A percentile compares a stretch with the other conserved stretches of the same genome.
Conservation (phyloP, 352 stramenopile genomes). For the Phytopythium chamaehyphon region DNA sequence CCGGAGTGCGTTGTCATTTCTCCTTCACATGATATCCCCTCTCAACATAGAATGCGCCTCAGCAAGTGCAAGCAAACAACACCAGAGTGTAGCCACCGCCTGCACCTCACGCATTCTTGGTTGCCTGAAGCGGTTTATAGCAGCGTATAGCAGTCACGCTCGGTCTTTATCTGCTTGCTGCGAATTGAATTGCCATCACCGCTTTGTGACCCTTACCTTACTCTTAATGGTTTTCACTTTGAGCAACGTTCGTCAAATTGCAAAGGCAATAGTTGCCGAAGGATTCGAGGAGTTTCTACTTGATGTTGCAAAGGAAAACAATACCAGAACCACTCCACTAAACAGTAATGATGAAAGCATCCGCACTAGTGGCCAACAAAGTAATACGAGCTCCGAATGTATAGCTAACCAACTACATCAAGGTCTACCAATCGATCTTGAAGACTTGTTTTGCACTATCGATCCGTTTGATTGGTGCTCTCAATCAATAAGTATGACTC, state of each 20-base stretch:
- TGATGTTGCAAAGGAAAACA: constrained; percentile 9
- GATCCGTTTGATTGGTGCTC: constrained; percentile 67
- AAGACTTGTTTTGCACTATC: constrained; percentile 37
- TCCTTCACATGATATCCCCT: constrained; percentile 23
- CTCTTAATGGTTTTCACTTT: constrained; percentile 39
- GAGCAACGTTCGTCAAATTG: constrained; percentile 24
- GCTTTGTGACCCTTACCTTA: constrained; percentile 19
- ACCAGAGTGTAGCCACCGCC: constrained; percentile 5
- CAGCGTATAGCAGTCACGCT: constrained; percentile 2
- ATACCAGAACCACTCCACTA: neutral
- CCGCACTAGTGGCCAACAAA: too few species aligned
- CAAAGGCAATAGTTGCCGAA: constrained; percentile 32
- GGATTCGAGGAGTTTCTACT: constrained; percentile 35
- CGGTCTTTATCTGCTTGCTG: constrained; percentile 9
- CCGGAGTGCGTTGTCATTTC: constrained; percentile 20
- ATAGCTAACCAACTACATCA: neutral
- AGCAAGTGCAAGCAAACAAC: neutral
- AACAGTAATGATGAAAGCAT: neutral
- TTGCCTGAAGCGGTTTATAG: constrained; percentile 33
- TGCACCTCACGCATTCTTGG: constrained; percentile 32
- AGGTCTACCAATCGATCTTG: constrained; percentile 15
- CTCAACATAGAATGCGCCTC: constrained; percentile 8
- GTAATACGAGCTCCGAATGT: too few species aligned
- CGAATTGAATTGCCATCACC: constrained; percentile 17
- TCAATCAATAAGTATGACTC: constrained; percentile 18